Conservation (phyloP, 192 early-diverging fungal species). For the Coemansia sp. region DNA sequence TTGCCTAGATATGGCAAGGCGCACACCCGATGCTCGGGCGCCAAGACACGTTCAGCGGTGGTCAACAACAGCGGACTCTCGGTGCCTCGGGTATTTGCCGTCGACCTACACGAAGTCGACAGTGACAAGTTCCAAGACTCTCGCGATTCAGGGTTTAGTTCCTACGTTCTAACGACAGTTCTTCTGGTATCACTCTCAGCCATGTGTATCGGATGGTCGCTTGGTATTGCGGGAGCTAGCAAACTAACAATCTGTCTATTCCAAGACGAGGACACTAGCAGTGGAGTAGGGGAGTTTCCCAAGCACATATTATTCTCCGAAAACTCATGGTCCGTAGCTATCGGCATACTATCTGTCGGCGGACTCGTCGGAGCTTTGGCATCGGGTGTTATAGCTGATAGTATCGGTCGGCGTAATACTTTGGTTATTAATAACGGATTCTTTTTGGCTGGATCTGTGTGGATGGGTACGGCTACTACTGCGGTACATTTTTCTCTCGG, state of each 20-base stretch:
- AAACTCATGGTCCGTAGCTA: slow-evolving; percentile 54
- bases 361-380: slow-evolving; percentile 66
- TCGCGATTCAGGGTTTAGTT: slow-evolving; percentile 46
- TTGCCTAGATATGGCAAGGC: slow-evolving; percentile 10
- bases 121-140: slow-evolving; percentile 53
- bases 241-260: slow-evolving; percentile 41
- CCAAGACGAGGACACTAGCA: slow-evolving; percentile 13
- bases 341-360: slow-evolving; percentile 59
- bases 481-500: slow-evolving; percentile 68
- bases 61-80: not conserved
- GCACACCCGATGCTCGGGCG: slow-evolving; percentile 4
- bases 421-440: slow-evolving; percentile 70
- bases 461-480: slow-evolving; percentile 63
- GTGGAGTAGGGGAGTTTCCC: slow-evolving; percentile 23
- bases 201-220: slow-evolving; percentile 41
- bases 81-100: slow-evolving; percentile 45
- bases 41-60: not conserved
- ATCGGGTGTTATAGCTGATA: slow-evolving; percentile 57
- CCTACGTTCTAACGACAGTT: slow-evolving; percentile 39
- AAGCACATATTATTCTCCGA: slow-evolving; percentile 36
- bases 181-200: slow-evolving; percentile 48
- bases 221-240: slow-evolving; percentile 43
- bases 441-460: slow-evolving; percentile 66
- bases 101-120: slow-evolving; percentile 47
- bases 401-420: slow-evolving; percentile 64